Conservation (phyloP, 768 basidiomycete species). For the Royoungia palumana region DNA sequence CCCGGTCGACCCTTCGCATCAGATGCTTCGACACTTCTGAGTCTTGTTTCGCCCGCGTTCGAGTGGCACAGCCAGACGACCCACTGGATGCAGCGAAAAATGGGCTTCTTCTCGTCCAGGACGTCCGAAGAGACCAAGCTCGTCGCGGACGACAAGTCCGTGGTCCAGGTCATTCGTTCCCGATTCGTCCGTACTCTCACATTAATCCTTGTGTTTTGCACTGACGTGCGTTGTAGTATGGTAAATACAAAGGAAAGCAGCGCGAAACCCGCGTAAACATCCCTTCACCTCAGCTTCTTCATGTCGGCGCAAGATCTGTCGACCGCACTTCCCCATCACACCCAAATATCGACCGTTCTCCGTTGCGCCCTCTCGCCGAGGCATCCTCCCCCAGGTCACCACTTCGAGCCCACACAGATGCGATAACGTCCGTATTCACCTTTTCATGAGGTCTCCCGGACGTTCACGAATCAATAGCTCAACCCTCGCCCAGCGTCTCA, state of each 20-base stretch:
- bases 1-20: constrained; percentile 10
- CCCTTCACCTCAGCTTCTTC: constrained; percentile 31
- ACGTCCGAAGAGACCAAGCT: constrained; percentile 14
- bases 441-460: constrained; percentile 9
- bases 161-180: constrained; percentile 56
- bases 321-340: constrained; percentile 16
- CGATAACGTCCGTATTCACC: constrained; percentile 49
- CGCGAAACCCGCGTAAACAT: constrained; percentile 39
- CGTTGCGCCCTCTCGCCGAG: constrained; percentile 24
- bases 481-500: constrained; percentile 75
- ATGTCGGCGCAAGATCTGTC: constrained; percentile 19
- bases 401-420: constrained; percentile 40
- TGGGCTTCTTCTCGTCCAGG: constrained; percentile 34
- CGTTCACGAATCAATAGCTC: constrained; percentile 40
- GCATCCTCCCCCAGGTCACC: constrained; percentile 16
- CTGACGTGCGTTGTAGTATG: constrained; percentile 39
- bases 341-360: constrained; percentile 16
- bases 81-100: constrained; percentile 8
- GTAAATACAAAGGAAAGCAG: constrained; percentile 57
- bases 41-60: not conserved
- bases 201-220: constrained; percentile 11
- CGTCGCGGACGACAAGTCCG: constrained; percentile 40
- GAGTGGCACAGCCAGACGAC: not conserved
- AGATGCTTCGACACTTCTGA: constrained; percentile 7
- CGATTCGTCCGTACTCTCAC: constrained; percentile 48